Evolutionary conservation across 306 rosid species (phyloP), one percentile per base, ranked within the genome.

Genomic region (Quercus berberidifolia): DNA sequence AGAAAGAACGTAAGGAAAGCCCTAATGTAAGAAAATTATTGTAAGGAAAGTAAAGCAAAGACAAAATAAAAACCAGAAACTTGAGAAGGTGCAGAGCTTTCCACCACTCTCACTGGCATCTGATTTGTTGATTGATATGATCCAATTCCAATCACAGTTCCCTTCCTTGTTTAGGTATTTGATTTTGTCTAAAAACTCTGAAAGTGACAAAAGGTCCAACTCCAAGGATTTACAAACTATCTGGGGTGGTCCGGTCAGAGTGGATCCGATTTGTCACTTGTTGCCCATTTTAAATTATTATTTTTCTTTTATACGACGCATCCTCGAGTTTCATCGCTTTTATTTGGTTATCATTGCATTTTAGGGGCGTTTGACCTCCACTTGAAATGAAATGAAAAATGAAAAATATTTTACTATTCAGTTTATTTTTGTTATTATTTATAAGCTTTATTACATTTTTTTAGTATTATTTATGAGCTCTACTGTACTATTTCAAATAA

Each of bases 71-170:
- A 85, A 92, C 97, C 97, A 43, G 96, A 86, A 79, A 85, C 82
- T 83, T 80, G 97, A 82, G 97, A 89, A 83, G 92, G 87, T 15
- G 92, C 28, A n/a, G 92, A 83, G 85, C 82, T 90, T 73, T 92
- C 99, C 59, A 73, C 85, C 38, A 89, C 97, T 84, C 97, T 85
- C 74, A 91, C 99, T 41, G 97, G 98, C 98, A 92, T 94, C 31
- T 82, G 63, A 92, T 94, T 51, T 82, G 58, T 15, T 51, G 5
- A 76, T 64, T 68, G 20, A 73, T 38, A 38, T 26, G 52, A 18
- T 7, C 69, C 59, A 13, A 54, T 38, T 38, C 46, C 46, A 8
- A 38, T 38, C 11, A 0, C 46, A 38, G 11, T 38, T 38, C 46
- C 46, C 46, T 38, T 7, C 46, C 11, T 58, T 8, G 23, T 58